Percentiles rank a stretch among this genome's conserved stretches.
Conservation (phyloP, 371 early-diverging fungal genomes). For the Synchytrium microbalum region DNA sequence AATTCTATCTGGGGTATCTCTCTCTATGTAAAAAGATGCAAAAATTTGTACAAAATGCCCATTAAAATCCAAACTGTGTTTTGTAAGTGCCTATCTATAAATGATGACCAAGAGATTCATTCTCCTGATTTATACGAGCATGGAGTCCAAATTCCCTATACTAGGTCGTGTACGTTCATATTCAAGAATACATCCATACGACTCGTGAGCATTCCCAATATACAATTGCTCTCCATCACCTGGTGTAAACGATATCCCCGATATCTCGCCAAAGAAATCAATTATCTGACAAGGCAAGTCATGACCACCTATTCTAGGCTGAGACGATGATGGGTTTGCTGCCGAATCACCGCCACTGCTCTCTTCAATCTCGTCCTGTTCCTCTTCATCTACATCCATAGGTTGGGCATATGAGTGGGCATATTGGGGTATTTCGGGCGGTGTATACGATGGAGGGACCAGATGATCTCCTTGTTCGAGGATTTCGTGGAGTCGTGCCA, state of each 20-base stretch:
- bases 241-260: slow-evolving; percentile 52
- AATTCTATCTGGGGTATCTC: too few species aligned
- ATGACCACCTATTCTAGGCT: not conserved
- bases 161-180: slow-evolving; percentile 1
- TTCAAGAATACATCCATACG: slow-evolving; percentile 20
- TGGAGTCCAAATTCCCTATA: not conserved
- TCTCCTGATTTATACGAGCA: not conserved
- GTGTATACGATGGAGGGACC: not conserved
- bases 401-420: not conserved
- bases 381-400: slow-evolving; percentile 2
- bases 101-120: too few species aligned
- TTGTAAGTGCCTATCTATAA: too few species aligned
- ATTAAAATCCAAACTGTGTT: too few species aligned
- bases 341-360: slow-evolving; percentile 10
- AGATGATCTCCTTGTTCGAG: not conserved
- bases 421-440: not conserved
- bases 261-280: slow-evolving; percentile 77
- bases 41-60: too few species aligned
- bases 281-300: slow-evolving; percentile 47
- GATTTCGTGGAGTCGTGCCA: slow-evolving; percentile 7
- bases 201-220: slow-evolving; percentile 48
- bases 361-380: not conserved
- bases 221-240: slow-evolving; percentile 49
- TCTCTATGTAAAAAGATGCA: too few species aligned
- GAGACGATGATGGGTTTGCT: too few species aligned